Percentiles rank a stretch among this genome's conserved stretches.
Conservation (phyloP, 2,329 filamentous ascomycete species). For the Cladosporium sp. region DNA sequence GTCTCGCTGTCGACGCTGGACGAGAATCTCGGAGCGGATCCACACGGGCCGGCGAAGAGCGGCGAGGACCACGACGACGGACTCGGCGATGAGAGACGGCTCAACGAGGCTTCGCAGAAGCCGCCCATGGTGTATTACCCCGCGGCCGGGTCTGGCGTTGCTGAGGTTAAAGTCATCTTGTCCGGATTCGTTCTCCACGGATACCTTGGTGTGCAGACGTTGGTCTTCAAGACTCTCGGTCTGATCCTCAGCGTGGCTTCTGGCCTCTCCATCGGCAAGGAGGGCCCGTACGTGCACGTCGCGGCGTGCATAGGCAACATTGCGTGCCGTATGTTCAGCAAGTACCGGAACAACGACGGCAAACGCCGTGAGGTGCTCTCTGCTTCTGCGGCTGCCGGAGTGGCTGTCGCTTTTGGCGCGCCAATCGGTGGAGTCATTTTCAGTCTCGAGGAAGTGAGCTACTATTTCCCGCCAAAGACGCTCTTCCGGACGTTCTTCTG, state of each 20-base stretch:
- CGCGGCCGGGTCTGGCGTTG: slow-evolving; percentile 90
- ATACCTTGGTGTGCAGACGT: slow-evolving; percentile 81
- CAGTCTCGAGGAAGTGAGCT: slow-evolving; percentile 88
- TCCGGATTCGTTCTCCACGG: slow-evolving; percentile 96
- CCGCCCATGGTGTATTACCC: slow-evolving; percentile 91
- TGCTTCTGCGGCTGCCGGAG: slow-evolving; percentile 82
- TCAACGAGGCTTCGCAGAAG: slow-evolving; percentile 33
- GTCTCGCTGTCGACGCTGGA: slow-evolving; percentile 83
- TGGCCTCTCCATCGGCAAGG: slow-evolving; percentile 88
- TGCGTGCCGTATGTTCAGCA: slow-evolving; percentile 83
- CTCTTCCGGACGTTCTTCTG: slow-evolving; percentile 97
- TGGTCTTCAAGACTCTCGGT: slow-evolving; percentile 76
- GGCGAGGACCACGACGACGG: slow-evolving; percentile 34
- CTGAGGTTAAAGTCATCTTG: slow-evolving; percentile 95
- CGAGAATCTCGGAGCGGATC: slow-evolving; percentile 76
- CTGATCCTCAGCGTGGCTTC: slow-evolving; percentile 86
- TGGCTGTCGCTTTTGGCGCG: slow-evolving; percentile 90
- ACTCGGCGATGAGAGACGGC: slow-evolving; percentile 36
- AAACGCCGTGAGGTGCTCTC: slow-evolving; percentile 93
- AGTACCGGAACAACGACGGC: slow-evolving; percentile 90
- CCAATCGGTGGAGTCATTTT: slow-evolving; percentile 87
- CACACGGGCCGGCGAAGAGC: slow-evolving; percentile 31
- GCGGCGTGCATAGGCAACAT: slow-evolving; percentile 94
- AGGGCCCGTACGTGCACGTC: slow-evolving; percentile 95
- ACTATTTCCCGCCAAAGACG: slow-evolving; percentile 96